phyloP scores from a whole-genome alignment of 2,329 filamentous ascomycete genomes.

The Aspergillus glaucus region DNA sequence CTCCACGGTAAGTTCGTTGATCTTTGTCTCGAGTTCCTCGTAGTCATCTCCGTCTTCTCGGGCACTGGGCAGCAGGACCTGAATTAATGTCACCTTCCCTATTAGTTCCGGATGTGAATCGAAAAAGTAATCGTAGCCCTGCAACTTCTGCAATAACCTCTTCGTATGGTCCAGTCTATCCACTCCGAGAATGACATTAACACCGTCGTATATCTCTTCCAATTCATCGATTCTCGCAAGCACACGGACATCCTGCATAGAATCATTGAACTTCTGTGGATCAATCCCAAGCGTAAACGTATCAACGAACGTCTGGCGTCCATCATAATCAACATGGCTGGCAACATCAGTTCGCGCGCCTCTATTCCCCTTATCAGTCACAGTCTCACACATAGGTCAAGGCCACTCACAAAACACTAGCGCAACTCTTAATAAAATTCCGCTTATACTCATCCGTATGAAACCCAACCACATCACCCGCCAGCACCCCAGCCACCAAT shows the following conservation, averaged over 20 bases:
- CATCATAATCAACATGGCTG: slow-evolving; percentile 76
- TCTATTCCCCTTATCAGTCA: slow-evolving; percentile 9
- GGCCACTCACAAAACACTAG: slow-evolving; percentile 62
- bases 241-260: slow-evolving; percentile 67
- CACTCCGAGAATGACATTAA: slow-evolving; percentile 84
- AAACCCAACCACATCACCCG: slow-evolving; percentile 89
- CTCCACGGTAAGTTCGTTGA: slow-evolving; percentile 82
- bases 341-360: slow-evolving; percentile 56
- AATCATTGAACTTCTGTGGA: slow-evolving; percentile 81
- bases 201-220: slow-evolving; percentile 74
- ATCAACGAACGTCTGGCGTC: slow-evolving; percentile 73
- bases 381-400: neutral
- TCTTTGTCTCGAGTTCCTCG: slow-evolving; percentile 77
- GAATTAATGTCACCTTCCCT: slow-evolving; percentile 81
- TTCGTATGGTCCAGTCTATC: slow-evolving; percentile 94
- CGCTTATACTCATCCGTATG: slow-evolving; percentile 94
- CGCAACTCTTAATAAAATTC: slow-evolving; percentile 85
- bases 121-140: slow-evolving; percentile 82
- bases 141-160: slow-evolving; percentile 86
- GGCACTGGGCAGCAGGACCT: slow-evolving; percentile 74
- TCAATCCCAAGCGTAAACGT: slow-evolving; percentile 92
- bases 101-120: slow-evolving; percentile 89
- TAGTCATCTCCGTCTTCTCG: slow-evolving; percentile 79
- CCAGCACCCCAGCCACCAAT: slow-evolving; percentile 70
- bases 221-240: slow-evolving; percentile 70